Percentiles rank a stretch among this genome's conserved stretches.
Conservation (phyloP, 306 rosid genomes). For the Fagus crenata region DNA sequence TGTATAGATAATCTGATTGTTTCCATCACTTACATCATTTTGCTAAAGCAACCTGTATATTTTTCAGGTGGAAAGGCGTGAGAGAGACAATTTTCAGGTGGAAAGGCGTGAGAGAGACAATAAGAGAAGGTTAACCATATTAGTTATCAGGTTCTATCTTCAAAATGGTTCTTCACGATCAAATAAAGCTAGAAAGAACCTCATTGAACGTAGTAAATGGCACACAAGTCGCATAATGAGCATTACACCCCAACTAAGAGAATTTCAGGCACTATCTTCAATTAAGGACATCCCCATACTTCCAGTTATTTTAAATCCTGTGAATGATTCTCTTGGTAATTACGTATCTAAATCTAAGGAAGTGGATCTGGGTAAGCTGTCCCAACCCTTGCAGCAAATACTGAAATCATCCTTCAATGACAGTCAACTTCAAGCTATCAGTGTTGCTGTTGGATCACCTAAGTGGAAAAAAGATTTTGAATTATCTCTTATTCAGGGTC, state of each 20-base stretch:
- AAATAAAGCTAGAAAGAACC: slow-evolving; percentile 83
- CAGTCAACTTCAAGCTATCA: slow-evolving; percentile 83
- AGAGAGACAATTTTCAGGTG: slow-evolving; percentile 87
- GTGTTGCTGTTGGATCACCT: slow-evolving; percentile 54
- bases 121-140: slow-evolving; percentile 57
- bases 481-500: slow-evolving; percentile 95
- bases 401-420: slow-evolving; percentile 76
- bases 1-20: not conserved
- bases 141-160: slow-evolving; percentile 76
- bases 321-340: slow-evolving; percentile 37
- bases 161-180: slow-evolving; percentile 80
- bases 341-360: slow-evolving; percentile 43
- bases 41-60: slow-evolving; percentile 39
- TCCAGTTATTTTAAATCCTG: slow-evolving; percentile 71
- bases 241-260: slow-evolving; percentile 85
- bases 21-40: slow-evolving; percentile 7
- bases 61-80: slow-evolving; percentile 94
- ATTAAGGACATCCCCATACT: slow-evolving; percentile 75
- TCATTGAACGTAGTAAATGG: slow-evolving; percentile 95
- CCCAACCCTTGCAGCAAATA: slow-evolving; percentile 70
- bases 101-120: slow-evolving; percentile 93
- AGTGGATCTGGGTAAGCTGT: slow-evolving; percentile 62
- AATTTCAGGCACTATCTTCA: slow-evolving; percentile 90
- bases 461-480: slow-evolving; percentile 52
- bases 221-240: slow-evolving; percentile 86